Conservation (phyloP, 1,284 basidiomycete species). For the Mycosarcoma mackinlayi region DNA sequence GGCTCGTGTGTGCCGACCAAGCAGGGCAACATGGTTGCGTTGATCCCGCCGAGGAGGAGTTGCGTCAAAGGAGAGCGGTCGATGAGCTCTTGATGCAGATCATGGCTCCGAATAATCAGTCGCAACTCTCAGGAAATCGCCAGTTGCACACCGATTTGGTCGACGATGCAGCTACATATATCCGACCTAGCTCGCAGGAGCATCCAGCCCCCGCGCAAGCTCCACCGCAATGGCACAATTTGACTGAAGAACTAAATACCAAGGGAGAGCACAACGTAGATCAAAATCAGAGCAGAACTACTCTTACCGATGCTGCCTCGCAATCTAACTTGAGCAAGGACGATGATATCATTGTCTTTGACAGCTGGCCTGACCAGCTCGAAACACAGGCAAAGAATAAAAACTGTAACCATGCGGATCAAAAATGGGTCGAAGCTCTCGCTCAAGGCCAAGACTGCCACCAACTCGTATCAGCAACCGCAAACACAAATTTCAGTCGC, state of each 20-base stretch:
- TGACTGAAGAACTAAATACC: background rate
- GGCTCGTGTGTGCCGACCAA: background rate
- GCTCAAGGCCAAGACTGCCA: background rate
- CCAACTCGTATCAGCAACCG: background rate
- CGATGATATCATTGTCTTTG: background rate
- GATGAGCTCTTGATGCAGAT: constrained; percentile 25
- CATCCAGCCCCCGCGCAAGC: background rate
- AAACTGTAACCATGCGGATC: background rate
- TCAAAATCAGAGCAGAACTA: too few relatives aligned
- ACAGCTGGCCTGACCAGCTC: background rate
- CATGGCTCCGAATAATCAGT: background rate
- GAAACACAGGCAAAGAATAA: background rate
- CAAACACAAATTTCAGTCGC: constrained; percentile 4
- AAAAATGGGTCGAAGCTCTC: background rate
- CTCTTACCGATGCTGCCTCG: background rate
- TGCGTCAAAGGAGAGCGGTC: constrained; percentile 17
- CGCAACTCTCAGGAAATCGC: background rate
- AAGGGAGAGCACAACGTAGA: background rate
- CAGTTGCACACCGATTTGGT: background rate
- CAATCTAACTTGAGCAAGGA: background rate
- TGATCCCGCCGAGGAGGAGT: constrained; percentile 7
- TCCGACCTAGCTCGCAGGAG: background rate
- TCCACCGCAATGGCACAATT: background rate
- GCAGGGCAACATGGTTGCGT: background rate
- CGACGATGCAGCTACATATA: background rate